Conservation (phyloP, 805 yeast species). For the Millerozyma miso region DNA sequence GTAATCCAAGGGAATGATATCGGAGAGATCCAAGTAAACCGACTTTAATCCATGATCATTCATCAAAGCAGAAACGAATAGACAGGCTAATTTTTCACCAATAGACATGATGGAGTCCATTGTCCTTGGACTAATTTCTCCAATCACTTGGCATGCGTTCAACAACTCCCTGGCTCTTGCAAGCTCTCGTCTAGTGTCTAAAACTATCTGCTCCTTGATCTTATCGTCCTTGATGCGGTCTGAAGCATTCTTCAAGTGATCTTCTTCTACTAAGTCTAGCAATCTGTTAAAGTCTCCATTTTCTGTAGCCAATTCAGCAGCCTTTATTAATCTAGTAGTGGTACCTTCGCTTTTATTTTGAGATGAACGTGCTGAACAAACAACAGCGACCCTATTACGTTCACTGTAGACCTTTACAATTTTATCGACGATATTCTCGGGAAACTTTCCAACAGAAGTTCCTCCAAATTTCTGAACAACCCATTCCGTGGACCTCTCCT, state of each 20-base stretch:
- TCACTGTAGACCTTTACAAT: conserved; percentile 67
- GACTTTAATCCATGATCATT: conserved; percentile 80
- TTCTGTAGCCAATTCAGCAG: conserved; percentile 76
- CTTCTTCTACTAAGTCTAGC: conserved; percentile 66
- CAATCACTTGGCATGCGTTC: conserved; percentile 85
- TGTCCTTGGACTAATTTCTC: conserved; percentile 86
- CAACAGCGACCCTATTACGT: conserved; percentile 76
- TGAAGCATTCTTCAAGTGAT: conserved; percentile 74
- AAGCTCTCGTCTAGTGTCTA: conserved; percentile 62
- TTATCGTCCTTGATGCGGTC: conserved; percentile 40
- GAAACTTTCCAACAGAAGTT: conserved; percentile 93
- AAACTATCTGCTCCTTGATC: conserved; percentile 51
- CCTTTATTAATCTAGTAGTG: conserved; percentile 74
- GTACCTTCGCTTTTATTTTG: conserved; percentile 93
- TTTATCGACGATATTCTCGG: conserved; percentile 77
- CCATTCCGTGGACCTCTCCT: conserved; percentile 28
- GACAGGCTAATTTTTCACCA: conserved; percentile 90
- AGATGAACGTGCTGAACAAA: conserved; percentile 92
- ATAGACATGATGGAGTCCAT: conserved; percentile 86
- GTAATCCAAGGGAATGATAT: conserved; percentile 60
- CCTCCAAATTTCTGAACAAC: conserved; percentile 92
- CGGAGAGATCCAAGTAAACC: conserved; percentile 72
- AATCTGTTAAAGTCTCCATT: conserved; percentile 55
- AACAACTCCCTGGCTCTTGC: conserved; percentile 63
- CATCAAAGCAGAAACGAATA: conserved; percentile 82